Percentiles rank a stretch among this genome's conserved stretches.
These are phyloP conservation scores for Phytophthora hybrid DNA, from an alignment of 352 stramenopile species.

Conservation along the genomic window DNA sequence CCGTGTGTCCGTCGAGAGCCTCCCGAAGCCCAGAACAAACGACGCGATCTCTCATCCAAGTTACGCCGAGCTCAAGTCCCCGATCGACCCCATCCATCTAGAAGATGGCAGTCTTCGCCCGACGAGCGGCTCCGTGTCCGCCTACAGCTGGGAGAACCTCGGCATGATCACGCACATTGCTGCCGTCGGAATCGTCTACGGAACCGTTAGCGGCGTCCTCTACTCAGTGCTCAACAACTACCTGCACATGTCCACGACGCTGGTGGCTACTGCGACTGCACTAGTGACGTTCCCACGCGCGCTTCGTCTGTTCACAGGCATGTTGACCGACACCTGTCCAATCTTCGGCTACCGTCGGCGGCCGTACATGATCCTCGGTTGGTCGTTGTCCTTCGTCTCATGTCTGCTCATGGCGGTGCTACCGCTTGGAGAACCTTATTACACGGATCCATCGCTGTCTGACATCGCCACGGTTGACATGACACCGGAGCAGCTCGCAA, in stretches of 20 bases:
- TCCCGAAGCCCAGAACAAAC: slow-evolving; percentile 18
- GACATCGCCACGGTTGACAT: slow-evolving; percentile 38
- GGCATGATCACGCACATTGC: slow-evolving; percentile 56
- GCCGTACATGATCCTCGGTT: slow-evolving; percentile 82
- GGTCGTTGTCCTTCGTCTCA: slow-evolving; percentile 44
- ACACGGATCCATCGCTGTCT: slow-evolving; percentile 35
- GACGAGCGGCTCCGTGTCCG: slow-evolving; percentile 27
- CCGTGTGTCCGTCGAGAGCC: slow-evolving; percentile 34
- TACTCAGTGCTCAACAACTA: slow-evolving; percentile 74
- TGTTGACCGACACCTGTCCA: slow-evolving; percentile 66
- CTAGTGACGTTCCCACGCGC: slow-evolving; percentile 54
- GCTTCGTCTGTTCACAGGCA: slow-evolving; percentile 63
- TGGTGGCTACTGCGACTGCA: slow-evolving; percentile 50
- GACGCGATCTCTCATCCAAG: slow-evolving; percentile 25
- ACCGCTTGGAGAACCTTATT: slow-evolving; percentile 57
- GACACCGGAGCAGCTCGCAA: slow-evolving; percentile 42
- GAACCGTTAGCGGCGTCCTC: slow-evolving; percentile 43
- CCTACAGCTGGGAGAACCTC: slow-evolving; percentile 45
- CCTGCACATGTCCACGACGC: slow-evolving; percentile 57
- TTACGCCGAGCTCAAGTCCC: slow-evolving; percentile 39
- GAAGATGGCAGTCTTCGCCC: slow-evolving; percentile 31
- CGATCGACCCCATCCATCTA: slow-evolving; percentile 5
- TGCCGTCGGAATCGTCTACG: slow-evolving; percentile 54
- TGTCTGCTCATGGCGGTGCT: slow-evolving; percentile 55
- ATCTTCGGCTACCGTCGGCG: slow-evolving; percentile 67